Percentiles rank a stretch among this genome's conserved stretches.
These are phyloP conservation scores for Choanephora cucurbitarum DNA, from an alignment of 371 early-diverging fungal genomes.

Conservation along the genomic window DNA sequence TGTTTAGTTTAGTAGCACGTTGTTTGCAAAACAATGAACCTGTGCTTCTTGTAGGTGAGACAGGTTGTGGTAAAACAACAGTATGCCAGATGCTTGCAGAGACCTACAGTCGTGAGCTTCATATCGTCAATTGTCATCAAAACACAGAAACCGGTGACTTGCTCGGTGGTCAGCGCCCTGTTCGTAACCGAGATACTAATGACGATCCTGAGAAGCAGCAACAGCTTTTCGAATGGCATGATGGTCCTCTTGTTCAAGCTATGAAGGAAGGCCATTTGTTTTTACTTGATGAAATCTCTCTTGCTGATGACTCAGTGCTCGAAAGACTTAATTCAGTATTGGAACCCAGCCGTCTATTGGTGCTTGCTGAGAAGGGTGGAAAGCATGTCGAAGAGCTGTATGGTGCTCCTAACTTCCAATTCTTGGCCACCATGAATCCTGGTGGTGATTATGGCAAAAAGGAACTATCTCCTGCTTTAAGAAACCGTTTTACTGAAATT, in stretches of 20 bases:
- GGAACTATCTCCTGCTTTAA: constrained; percentile 98
- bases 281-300: constrained; percentile 99
- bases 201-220: constrained; percentile 32
- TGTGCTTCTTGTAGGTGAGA: constrained; percentile 97
- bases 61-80: constrained; percentile 99
- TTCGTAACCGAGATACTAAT: constrained; percentile 63
- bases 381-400: constrained; percentile 72
- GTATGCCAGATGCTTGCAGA: constrained; percentile 93
- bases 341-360: constrained; percentile 89
- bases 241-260: constrained; percentile 94
- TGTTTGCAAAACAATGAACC: constrained; percentile 92
- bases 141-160: constrained; percentile 98
- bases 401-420: constrained; percentile 81
- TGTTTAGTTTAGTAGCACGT: constrained; percentile 86
- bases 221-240: constrained; percentile 92
- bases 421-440: constrained; percentile 99
- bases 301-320: constrained; percentile 99
- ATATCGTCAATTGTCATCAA: constrained; percentile 97
- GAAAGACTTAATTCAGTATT: constrained; percentile 99
- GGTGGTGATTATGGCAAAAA: constrained; percentile 99
- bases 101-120: constrained; percentile 65
- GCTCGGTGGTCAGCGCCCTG: constrained; percentile 96
- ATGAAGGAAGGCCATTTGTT: constrained; percentile 95
- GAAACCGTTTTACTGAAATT: constrained; percentile 99
- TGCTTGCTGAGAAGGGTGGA: constrained; percentile 93